A percentile compares a stretch with the other conserved stretches of the same genome.
These are phyloP conservation scores for Pythium rhizo-oryzae DNA, from an alignment of 352 stramenopile species.

Conservation along the genomic window DNA sequence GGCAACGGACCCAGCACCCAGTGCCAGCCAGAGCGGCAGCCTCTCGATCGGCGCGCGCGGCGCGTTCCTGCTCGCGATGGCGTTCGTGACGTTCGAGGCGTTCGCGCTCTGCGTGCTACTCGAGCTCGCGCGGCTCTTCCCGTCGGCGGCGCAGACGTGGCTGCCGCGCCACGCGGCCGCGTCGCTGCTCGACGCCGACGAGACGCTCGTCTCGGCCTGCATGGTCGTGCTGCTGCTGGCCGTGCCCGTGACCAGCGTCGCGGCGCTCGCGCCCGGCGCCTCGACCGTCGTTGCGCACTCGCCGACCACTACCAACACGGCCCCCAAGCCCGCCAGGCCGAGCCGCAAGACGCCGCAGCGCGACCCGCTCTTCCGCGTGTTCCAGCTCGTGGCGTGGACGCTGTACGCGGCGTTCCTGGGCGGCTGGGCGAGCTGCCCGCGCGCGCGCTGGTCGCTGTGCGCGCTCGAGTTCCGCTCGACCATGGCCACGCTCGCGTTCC, in stretches of 20 bases:
- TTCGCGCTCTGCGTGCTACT: conserved; percentile 66
- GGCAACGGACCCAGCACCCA: too few relatives aligned
- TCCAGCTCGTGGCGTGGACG: conserved; percentile 62
- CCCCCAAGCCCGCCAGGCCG: conserved; percentile 27
- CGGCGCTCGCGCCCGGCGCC: too few relatives aligned
- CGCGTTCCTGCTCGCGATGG: conserved; percentile 61
- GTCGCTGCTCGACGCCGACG: conserved; percentile 33
- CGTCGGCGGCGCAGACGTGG: conserved; percentile 21
- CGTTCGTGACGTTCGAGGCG: conserved; percentile 58
- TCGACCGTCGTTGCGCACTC: too few relatives aligned
- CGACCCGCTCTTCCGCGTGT: conserved; percentile 70
- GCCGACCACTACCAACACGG: too few relatives aligned
- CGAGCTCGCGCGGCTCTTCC: conserved; percentile 50
- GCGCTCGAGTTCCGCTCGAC: conserved; percentile 49
- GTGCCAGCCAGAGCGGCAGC: too few relatives aligned
- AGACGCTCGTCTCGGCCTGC: conserved; percentile 38
- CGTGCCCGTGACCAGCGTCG: conserved; percentile 59
- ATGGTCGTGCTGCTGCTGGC: conserved; percentile 52
- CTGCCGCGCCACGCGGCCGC: conserved; percentile 35
- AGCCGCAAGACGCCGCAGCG: conserved; percentile 23
- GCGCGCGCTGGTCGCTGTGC: conserved; percentile 40
- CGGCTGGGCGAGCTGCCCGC: conserved; percentile 44
- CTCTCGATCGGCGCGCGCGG: conserved; percentile 41
- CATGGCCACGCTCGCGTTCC: conserved; percentile 63
- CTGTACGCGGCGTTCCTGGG: conserved; percentile 60